Conservation (phyloP, 345 rosid genomes). For the Capsella bursapastoris region DNA sequence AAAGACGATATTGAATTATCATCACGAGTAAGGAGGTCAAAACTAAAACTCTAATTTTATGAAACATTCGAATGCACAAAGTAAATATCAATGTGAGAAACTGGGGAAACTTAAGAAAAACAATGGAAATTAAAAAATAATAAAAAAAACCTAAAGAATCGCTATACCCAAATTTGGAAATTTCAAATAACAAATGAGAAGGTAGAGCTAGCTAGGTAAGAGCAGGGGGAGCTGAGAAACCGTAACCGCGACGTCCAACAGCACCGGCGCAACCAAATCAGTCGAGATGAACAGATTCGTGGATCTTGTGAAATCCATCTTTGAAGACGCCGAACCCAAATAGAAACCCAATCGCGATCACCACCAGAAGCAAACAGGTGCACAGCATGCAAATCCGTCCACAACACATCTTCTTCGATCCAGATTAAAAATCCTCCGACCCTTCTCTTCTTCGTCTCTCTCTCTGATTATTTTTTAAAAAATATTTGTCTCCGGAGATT, state of each 20-base stretch:
- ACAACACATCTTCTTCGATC: constrained; percentile 64
- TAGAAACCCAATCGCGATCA: constrained; percentile 64
- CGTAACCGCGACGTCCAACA: constrained; percentile 58
- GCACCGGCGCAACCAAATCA: constrained; percentile 41
- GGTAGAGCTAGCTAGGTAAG: constrained; percentile 4
- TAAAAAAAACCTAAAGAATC: constrained; percentile 2
- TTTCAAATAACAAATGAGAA: constrained; percentile 8
- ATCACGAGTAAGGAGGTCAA: neutral
- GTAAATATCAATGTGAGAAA: neutral
- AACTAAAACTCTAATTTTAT: constrained; percentile 19
- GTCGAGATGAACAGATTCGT: constrained; percentile 59
- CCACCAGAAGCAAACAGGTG: constrained; percentile 71
- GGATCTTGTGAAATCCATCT: constrained; percentile 77
- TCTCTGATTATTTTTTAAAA: neutral
- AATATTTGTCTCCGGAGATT: constrained; percentile 37
- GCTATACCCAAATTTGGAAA: constrained; percentile 1
- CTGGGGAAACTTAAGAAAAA: neutral
- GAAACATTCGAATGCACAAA: constrained; percentile 24
- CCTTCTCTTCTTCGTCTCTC: neutral
- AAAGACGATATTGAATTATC: neutral
- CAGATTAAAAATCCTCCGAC: neutral
- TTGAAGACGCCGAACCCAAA: constrained; percentile 90
- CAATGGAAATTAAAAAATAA: neutral
- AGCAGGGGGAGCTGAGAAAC: constrained; percentile 50
- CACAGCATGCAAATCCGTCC: constrained; percentile 75